Conservation (phyloP, 139 green algal species). For the Chlamydomonas incerta region DNA sequence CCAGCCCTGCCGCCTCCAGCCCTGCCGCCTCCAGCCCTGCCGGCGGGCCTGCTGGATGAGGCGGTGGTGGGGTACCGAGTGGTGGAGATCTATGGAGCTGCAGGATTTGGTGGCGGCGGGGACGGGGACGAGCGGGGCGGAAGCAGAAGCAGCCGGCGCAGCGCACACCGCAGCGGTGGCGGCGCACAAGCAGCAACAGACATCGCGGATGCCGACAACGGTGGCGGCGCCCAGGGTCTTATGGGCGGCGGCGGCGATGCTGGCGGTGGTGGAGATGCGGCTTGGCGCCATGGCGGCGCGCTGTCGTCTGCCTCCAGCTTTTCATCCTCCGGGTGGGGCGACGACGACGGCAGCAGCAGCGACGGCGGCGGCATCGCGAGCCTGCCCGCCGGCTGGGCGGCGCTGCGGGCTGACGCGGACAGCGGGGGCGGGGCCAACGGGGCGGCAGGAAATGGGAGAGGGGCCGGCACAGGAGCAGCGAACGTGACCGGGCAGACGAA, state of each 20-base stretch:
- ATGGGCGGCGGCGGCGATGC: background rate
- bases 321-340: no score
- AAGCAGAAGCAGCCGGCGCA: background rate
- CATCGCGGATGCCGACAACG: background rate
- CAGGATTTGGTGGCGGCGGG: no score
- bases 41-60: background rate
- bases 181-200: background rate
- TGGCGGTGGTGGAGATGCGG: no score
- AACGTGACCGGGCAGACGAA: no score
- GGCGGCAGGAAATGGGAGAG: no score
- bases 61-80: conserved; percentile 5
- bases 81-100: background rate
- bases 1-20: background rate
- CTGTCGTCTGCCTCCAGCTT: no score
- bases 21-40: background rate
- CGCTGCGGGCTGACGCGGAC: no score
- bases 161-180: background rate
- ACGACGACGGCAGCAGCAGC: conserved; percentile 24
- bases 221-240: background rate
- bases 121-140: no score
- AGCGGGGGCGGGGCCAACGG: background rate
- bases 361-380: conserved; percentile 6
- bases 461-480: background rate
- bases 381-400: background rate
- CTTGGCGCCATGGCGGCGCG: no score